Base-by-base conservation (phyloP, 768 basidiomycete genomes). In the Jaapia argillacea region DNA sequence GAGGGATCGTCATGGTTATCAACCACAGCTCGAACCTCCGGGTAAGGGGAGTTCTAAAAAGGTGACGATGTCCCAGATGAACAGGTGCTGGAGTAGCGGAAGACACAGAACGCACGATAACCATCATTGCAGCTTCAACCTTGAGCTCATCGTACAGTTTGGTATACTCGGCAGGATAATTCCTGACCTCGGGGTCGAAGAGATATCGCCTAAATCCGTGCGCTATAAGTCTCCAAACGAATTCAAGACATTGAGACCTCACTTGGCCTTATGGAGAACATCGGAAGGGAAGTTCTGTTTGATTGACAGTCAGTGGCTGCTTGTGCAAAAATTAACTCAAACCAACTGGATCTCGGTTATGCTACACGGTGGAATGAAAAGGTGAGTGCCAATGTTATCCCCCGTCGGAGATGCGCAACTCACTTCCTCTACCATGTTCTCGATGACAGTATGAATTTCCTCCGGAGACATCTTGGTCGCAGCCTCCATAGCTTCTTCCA, bases 71-170 rank as follows among this genome's bases (percentile, higher is more conserved):
- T 33, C 28, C 28, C 28, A 33, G 24, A n/a, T 12, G 5, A 38
- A 6, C n/a, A 26, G 25, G 14, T 16, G 16, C 31, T 13, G 13
- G 25, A 4, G 20, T 18, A 4, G 7, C 16, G 6, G 7, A 10
- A 4, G 18, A 13, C 18, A 12, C 25, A 14, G 10, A 6, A 35
- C 51, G 24, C 40, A 54, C 54, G 37, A 53, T 53, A 4, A 48
- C 26, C 37, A 61, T 58, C 24, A 61, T 33, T 2, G 55, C 59
- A 3, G 57, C 57, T 47, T 61, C 56, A 24, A 58, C 46, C 45
- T 55, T 54, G 24, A 58, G 43, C 25, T 58, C 55, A 10, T 55
- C 50, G 45, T 53, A 55, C 13, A 46, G 51, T 27, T 47, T 42
- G 33, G 10, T 7, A 38, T 48, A 51, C 24, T 52, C 45, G 18